Percentiles rank a stretch among this genome's conserved stretches.
phyloP scores from a whole-genome alignment of 2,329 filamentous ascomycete species.

The Oidium heveae region DNA sequence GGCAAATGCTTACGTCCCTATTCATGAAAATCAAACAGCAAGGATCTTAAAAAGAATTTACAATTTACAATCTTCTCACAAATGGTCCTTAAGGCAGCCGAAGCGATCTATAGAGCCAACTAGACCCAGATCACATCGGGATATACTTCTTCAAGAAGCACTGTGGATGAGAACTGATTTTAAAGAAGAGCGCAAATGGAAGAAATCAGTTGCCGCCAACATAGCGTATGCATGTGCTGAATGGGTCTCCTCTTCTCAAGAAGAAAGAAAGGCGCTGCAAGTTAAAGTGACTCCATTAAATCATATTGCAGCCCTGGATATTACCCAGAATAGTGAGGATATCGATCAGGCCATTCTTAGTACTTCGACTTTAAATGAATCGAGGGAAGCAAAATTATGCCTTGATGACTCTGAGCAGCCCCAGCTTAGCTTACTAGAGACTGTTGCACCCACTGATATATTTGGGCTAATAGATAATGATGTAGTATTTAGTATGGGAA shows the following conservation, averaged over 20 bases:
- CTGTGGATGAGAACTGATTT: slow-evolving; percentile 98
- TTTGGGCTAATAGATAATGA: slow-evolving; percentile 66
- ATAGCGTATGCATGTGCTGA: slow-evolving; percentile 65
- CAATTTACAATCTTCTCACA: slow-evolving; percentile 67
- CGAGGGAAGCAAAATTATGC: slow-evolving; percentile 31
- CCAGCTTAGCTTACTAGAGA: slow-evolving; percentile 14
- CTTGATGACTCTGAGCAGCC: slow-evolving; percentile 19
- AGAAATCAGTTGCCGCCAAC: slow-evolving; percentile 53
- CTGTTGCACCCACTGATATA: slow-evolving; percentile 46
- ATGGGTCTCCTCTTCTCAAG: slow-evolving; percentile 41
- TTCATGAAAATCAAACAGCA: slow-evolving; percentile 70
- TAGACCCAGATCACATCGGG: slow-evolving; percentile 56
- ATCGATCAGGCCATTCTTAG: slow-evolving; percentile 17
- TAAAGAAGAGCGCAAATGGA: slow-evolving; percentile 83
- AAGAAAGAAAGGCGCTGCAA: slow-evolving; percentile 42
- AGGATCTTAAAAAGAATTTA: slow-evolving; percentile 71
- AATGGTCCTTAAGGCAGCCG: slow-evolving; percentile 79
- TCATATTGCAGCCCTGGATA: slow-evolving; percentile 9
- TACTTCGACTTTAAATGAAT: slow-evolving; percentile 43
- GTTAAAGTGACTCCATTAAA: slow-evolving; percentile 30
- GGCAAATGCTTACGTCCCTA: slow-evolving; percentile 55
- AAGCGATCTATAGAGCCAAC: slow-evolving; percentile 63
- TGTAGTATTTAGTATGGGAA: slow-evolving; percentile 52
- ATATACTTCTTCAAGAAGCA: slow-evolving; percentile 70
- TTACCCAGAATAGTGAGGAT: slow-evolving; percentile 8